Evolutionary conservation across 2,329 filamentous ascomycete genomes (phyloP), one percentile per base, ranked within the genome.

Genomic region (Stagonosporopsis chrysanthemi): DNA sequence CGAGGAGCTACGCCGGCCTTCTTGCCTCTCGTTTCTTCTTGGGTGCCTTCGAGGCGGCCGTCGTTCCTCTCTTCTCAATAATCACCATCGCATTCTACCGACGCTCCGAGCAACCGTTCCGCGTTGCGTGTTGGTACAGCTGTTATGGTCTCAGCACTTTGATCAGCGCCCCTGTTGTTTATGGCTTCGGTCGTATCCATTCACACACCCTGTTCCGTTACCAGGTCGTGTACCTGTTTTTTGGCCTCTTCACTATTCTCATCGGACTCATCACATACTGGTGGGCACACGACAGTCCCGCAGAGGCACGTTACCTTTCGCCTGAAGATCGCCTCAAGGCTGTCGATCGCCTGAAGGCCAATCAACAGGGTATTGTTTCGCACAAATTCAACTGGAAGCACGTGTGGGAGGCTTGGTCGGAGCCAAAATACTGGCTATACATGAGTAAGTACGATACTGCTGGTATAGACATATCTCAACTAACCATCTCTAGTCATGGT

Each of bases 331-430:
- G 86, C n/a, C 69, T 86, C 0, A 82, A 90, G 49, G 88, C 88
- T 0, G 78, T 91, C 19, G 89, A 91, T 60, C 82, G 90, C 0
- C 83, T 93, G 4, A 83, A 89, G 0, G 82, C 85, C 38, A 93
- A 93, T 64, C 87, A 92, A 73, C 90, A 90, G 58, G 90, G 90
- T 2, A 87, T 89, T 11, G 88, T 87, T 2, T 88, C 85, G 58
- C 85, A 86, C 60, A 81, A 88, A 58, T 89, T 88, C 74, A 88
- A 88, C 58, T 81, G 83, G 79, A 79, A 82, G 17, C 90, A 93
- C 55, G 80, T 89, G 1, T 76, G 81, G 12, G 84, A 87, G 61
- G 82, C 84, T 0, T 67, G 86, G 6, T 50, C 75, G 8, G 84
- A 87, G 59, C 83, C 83, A 1, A 78, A 85, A 70, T 82, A 83